Percentiles rank a stretch among this genome's conserved stretches.
Conservation (phyloP, 1,284 basidiomycete species). For the Butyriboletus appendiculatus region DNA sequence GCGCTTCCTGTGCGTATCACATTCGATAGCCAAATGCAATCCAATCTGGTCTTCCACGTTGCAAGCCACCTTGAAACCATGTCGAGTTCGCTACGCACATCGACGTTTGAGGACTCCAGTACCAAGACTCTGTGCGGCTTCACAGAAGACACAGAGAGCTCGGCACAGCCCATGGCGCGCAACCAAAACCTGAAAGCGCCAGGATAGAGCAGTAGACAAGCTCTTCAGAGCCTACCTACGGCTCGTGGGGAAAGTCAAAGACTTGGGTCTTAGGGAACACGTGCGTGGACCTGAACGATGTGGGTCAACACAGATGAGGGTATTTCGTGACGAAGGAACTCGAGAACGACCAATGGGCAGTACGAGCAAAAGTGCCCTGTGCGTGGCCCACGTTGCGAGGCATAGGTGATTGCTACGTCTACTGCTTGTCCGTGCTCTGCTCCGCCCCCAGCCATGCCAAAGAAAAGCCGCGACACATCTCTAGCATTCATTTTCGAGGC, state of each 20-base stretch:
- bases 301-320: slow-evolving; percentile 13
- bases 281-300: slow-evolving; percentile 28
- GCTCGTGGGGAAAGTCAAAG: slow-evolving; percentile 23
- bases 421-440: slow-evolving; percentile 25
- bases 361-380: slow-evolving; percentile 29
- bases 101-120: slow-evolving; percentile 28
- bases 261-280: slow-evolving; percentile 22
- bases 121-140: slow-evolving; percentile 10
- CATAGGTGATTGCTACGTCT: slow-evolving; percentile 6
- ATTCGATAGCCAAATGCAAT: slow-evolving; percentile 26
- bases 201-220: slow-evolving; percentile 16
- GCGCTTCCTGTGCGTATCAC: slow-evolving; percentile 34
- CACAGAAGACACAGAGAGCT: slow-evolving; percentile 11
- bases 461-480: slow-evolving; percentile 26
- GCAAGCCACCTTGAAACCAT: slow-evolving; percentile 38
- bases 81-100: slow-evolving; percentile 27
- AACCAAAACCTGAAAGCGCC: slow-evolving; percentile 35
- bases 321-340: slow-evolving; percentile 2
- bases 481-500: slow-evolving; percentile 25
- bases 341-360: slow-evolving; percentile 21
- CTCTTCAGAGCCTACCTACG: slow-evolving; percentile 9
- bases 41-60: slow-evolving; percentile 24
- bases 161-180: slow-evolving; percentile 31
- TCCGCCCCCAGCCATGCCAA: slow-evolving; percentile 15
- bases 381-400: slow-evolving; percentile 29